Conservation (phyloP, 768 basidiomycete genomes). For the Lactarius vividus region DNA sequence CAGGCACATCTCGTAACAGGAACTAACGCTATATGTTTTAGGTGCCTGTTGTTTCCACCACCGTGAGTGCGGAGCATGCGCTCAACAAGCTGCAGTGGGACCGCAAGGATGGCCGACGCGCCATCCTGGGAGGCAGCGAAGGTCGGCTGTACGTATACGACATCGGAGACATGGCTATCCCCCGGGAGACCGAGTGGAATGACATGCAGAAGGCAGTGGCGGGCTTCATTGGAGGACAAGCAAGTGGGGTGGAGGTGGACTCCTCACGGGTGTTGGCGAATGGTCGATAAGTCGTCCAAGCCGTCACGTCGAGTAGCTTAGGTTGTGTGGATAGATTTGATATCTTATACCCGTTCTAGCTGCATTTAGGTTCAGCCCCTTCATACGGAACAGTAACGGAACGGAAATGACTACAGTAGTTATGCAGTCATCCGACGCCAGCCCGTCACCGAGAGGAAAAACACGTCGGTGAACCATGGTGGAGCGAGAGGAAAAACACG, state of each 20-base stretch:
- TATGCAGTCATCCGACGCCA: background rate
- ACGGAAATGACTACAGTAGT: background rate
- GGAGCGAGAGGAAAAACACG: slow-evolving; percentile 4
- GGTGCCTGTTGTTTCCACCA: slow-evolving; percentile 91
- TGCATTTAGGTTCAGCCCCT: background rate
- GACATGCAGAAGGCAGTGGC: slow-evolving; percentile 87
- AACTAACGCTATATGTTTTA: slow-evolving; percentile 34
- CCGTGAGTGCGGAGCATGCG: slow-evolving; percentile 73
- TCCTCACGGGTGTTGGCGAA: slow-evolving; percentile 36
- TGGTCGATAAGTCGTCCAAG: slow-evolving; percentile 33
- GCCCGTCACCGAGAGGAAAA: background rate
- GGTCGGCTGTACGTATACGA: slow-evolving; percentile 94
- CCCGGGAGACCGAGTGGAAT: slow-evolving; percentile 90
- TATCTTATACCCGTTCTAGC: slow-evolving; percentile 17
- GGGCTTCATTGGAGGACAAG: slow-evolving; percentile 52
- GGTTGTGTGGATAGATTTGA: slow-evolving; percentile 11
- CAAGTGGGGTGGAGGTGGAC: slow-evolving; percentile 37
- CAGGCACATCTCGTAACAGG: background rate
- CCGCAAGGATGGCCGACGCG: slow-evolving; percentile 85
- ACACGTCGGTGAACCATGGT: background rate
- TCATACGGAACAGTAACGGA: background rate
- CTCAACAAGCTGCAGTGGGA: slow-evolving; percentile 98
- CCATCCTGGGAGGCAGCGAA: slow-evolving; percentile 87
- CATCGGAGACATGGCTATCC: slow-evolving; percentile 85
- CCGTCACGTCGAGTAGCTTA: background rate